Evolutionary conservation across 306 rosid genomes (phyloP).

Genomic region (Pterocarpus santalinus): DNA sequence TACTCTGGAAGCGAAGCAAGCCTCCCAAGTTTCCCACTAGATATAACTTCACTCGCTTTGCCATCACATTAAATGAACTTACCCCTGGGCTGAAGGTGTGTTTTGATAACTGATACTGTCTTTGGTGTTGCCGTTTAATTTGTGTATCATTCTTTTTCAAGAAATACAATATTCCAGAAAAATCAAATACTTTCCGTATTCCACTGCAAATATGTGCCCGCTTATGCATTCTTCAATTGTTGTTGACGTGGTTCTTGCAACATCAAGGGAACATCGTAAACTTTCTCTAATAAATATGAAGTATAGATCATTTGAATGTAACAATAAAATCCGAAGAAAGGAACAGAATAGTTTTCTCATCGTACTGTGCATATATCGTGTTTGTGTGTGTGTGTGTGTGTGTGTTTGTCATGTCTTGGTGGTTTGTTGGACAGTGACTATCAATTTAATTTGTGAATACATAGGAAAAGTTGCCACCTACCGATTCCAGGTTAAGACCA

Average conservation of each 20-base stretch:
- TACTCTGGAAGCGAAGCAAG: conserved; percentile 94
- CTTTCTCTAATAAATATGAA: neutral
- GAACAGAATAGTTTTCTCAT: conserved; percentile 1
- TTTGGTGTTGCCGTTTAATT: conserved; percentile 34
- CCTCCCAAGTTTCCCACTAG: conserved; percentile 80
- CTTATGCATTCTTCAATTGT: conserved; percentile 3
- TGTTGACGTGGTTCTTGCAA: conserved; percentile 21
- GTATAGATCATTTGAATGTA: conserved; percentile 26
- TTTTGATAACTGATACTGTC: conserved; percentile 40
- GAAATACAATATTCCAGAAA: conserved; percentile 11
- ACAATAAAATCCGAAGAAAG: conserved; percentile 1
- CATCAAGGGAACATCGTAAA: neutral
- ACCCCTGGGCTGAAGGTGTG: conserved; percentile 90
- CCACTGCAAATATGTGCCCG: conserved; percentile 15
- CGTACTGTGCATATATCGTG: neutral
- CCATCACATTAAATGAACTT: conserved; percentile 93
- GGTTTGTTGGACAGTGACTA: conserved; percentile 34
- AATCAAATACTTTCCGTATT: conserved; percentile 1
- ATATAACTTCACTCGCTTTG: conserved; percentile 96
- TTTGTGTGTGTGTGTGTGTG: neutral
- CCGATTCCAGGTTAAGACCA: conserved; percentile 98
- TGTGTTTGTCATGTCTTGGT: conserved; percentile 5
- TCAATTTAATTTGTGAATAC: conserved; percentile 29
- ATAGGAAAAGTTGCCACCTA: conserved; percentile 97
- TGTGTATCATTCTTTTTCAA: neutral